These are phyloP conservation scores for Pichia sp. DNA, from an alignment of 1,139 yeast genomes.

Conservation along the genomic window DNA sequence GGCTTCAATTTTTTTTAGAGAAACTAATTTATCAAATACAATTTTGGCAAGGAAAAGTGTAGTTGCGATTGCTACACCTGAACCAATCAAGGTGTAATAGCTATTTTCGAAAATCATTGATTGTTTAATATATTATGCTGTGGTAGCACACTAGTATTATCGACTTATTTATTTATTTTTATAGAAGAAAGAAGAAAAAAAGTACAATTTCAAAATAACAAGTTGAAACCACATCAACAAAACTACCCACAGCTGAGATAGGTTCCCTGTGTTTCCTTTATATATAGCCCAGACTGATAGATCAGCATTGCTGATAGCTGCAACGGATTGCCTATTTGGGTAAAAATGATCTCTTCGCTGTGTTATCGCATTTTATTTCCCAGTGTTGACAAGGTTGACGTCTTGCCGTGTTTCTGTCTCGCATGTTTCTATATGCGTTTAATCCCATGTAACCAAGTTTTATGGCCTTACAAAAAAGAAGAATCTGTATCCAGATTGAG, in stretches of 20 bases:
- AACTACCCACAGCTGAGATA: too few relatives aligned
- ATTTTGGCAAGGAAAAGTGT: constrained; percentile 12
- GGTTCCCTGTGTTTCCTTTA: too few relatives aligned
- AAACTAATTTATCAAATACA: constrained; percentile 4
- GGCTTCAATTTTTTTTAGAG: not conserved
- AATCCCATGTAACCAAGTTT: not conserved
- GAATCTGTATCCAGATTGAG: constrained; percentile 6
- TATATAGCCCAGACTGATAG: constrained; percentile 6
- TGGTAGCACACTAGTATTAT: too few relatives aligned
- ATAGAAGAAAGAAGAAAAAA: too few relatives aligned
- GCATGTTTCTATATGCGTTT: too few relatives aligned
- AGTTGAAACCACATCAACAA: too few relatives aligned
- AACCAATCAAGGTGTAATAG: constrained; percentile 19
- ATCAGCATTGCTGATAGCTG: constrained; percentile 5
- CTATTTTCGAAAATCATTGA: not conserved
- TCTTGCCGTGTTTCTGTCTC: too few relatives aligned
- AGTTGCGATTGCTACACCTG: constrained; percentile 21
- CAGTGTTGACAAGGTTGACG: not conserved
- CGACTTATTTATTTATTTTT: too few relatives aligned
- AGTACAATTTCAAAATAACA: too few relatives aligned
- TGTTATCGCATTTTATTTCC: constrained; percentile 3
- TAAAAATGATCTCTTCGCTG: constrained; percentile 14
- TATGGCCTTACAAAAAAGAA: not conserved
- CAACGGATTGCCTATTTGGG: constrained; percentile 21
- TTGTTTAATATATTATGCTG: too few relatives aligned